Base-by-base conservation (phyloP, 1,284 basidiomycete species). In the Calocybe gambosa region DNA sequence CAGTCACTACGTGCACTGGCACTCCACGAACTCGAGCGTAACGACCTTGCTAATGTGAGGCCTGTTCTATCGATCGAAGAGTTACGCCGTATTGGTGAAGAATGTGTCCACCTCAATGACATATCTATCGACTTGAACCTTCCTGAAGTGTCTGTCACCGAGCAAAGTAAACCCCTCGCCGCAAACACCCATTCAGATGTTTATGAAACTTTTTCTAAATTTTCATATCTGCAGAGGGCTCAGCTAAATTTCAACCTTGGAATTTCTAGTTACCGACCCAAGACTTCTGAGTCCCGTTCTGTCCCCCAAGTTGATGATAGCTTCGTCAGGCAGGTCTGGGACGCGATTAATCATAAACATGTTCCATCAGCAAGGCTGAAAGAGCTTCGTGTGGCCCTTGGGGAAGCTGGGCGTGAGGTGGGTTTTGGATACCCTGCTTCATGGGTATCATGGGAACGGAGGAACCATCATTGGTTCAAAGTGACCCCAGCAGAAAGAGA, bases 181-280 rank as follows among this genome's bases (percentile, higher is more conserved):
- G 5, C 28, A 12, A 29, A 29, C 9, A 28, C 2, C 16, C 39
- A 41, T 16, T 4, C 15, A 16, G 26, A 28, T 15, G 15, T 41
- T 18, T 41, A 41, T 9, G 18, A 31, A 13, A 21, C 19, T 18
- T 29, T 42, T 20, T n/a, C 28, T 18, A 42, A 25, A 2, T 19
- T 42, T 34, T 18, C 40, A 6, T 31, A 13, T 26, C 18, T 42
- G 8, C 28, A 26, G 1, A 6, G 39, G 16, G 15, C 29, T 12
- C 39, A 41, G 16, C 39, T 34, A 25, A 42, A 34, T 18, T 42
- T 29, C 28, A 33, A 42, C 18, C 28, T 42, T 6, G 40, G 29
- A 2, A 33, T 42, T 29, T 31, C 29, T 18, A 42, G 23, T 28
- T 19, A 12, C 28, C 5, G 5, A 15, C 10, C 13, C 9, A 2